Evolutionary conservation across 2,329 filamentous ascomycete species (phyloP).

Genomic region (Periconia macrospinosa): DNA sequence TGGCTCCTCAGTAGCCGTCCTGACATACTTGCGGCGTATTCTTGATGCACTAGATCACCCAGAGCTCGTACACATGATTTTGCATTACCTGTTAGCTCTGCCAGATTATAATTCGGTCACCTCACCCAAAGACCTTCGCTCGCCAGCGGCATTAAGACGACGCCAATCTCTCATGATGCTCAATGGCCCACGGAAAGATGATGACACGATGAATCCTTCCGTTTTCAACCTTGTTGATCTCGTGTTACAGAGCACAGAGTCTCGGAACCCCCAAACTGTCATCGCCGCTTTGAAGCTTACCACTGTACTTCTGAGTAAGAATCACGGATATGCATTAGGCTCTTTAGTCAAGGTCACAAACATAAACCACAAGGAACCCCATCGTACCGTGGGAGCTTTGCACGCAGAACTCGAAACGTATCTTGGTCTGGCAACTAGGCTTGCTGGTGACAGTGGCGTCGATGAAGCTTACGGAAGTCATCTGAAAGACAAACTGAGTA

Average conservation of each 20-base stretch:
- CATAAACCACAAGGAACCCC: conserved; percentile 56
- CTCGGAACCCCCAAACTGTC: conserved; percentile 84
- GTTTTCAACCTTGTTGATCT: conserved; percentile 94
- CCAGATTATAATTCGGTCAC: conserved; percentile 55
- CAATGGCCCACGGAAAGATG: conserved; percentile 73
- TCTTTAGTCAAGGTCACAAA: conserved; percentile 72
- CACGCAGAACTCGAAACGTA: conserved; percentile 74
- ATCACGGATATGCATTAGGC: conserved; percentile 82
- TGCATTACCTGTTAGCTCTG: conserved; percentile 87
- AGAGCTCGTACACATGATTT: conserved; percentile 89
- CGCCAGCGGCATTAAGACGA: conserved; percentile 71
- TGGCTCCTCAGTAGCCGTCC: conserved; percentile 91
- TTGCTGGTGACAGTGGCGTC: conserved; percentile 70
- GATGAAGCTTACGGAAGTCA: conserved; percentile 73
- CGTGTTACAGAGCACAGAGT: conserved; percentile 80
- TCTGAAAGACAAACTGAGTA: conserved; percentile 69
- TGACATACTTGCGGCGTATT: conserved; percentile 89
- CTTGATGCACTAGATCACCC: conserved; percentile 90
- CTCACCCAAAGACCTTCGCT: conserved; percentile 39
- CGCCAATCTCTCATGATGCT: conserved; percentile 88
- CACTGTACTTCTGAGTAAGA: conserved; percentile 81
- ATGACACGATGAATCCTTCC: conserved; percentile 76
- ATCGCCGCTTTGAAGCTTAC: conserved; percentile 85
- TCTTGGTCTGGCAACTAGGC: conserved; percentile 66
- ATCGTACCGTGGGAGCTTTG: conserved; percentile 72